Evolutionary conservation across 371 early-diverging fungal genomes (phyloP), one percentile per base, ranked within the genome.

Genomic region (Capillidium rhysosporum): DNA sequence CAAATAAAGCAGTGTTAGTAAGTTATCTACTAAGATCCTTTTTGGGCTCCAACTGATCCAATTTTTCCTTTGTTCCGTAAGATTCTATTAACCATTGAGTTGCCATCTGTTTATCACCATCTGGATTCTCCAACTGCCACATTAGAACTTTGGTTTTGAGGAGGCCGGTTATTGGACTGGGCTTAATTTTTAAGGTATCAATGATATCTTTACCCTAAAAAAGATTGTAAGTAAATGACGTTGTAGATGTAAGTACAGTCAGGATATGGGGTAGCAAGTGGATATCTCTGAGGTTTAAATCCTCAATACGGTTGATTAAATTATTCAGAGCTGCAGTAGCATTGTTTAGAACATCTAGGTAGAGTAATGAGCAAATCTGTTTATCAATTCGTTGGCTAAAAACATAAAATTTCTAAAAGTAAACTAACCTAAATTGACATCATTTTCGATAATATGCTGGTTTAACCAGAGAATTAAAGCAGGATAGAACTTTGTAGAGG

Each of bases 141-240:
- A 24, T 26, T 14, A n/a, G 12, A 1, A 44, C 54, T 18, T 40
- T 40, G 14, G 38, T 14, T 25, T 53, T 53, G 16, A 53, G 20
- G 9, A 26, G 8, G 1, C 54, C 54, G 10, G 40, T 44, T 18
- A 53, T 1, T 24, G 18, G 21, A 20, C 54, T 30, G 12, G 54
- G 54, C 18, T 53, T 53, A 14, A 53, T 24, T n/a, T 40, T 29
- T n/a, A 53, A 40, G 7, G 26, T 1, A 3, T 53, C 40, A 9
- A 14, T 4, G 10, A 53, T 40, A 20, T 45, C 28, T 28, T 41
- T 44, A 25, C 54, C 54, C 54, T 53, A 52, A 39, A 30, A 9
- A 43, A 43, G 4, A 43, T 3, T 43, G n/a, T 4, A 43, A 43
- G 3, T 43, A 38, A 21, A 7, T 5, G 21, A 38, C 20, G 10